Base-by-base conservation (phyloP, 495 filamentous ascomycete genomes). In the Pyrenopolyporus hunteri region DNA sequence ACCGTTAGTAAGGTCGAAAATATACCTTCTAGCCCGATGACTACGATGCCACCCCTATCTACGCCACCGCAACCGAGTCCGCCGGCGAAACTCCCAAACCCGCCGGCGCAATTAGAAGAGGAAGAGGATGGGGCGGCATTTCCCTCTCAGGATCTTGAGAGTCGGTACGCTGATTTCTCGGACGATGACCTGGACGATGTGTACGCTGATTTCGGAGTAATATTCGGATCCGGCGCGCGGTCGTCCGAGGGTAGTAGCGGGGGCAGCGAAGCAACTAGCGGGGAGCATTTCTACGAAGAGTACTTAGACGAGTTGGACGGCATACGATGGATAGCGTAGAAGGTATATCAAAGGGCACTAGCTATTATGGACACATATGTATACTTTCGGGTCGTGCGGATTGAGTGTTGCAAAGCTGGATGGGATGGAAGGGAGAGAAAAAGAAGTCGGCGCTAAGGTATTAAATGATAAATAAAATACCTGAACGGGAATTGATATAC, bases 251-350 rank as follows among this genome's bases (percentile, higher is more conserved):
- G 31, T 23, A 32, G 46, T 17, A 23, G 22, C 6, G 28, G 47
- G n/a, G 29, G 49, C 8, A 43, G 29, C 8, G 63, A 60, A 14
- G 2, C 48, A 19, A 25, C 40, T 16, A 20, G 37, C 22, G 59
- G 66, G 1, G 69, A 68, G 42, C 67, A 72, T 43, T 70, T 68
- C 28, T 71, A 68, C 39, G 72, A 75, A 57, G 78, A 75, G 33
- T 75, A 74, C 53, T 63, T 80, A 19, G 80, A 82, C 53, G 76
- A 74, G 26, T 59, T 82, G 14, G 80, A 82, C 47, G 78, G 76
- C 1, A 79, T 73, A 42, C 63, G 66, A 11, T 74, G 69, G 71
- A 46, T 69, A 28, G 39, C 68, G 14, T 70, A 64, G 36, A 40
- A 31, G 19, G 7, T 16, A 42, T n/a, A n/a, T n/a, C n/a, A n/a